Evolutionary conservation across 208 protist genomes (phyloP), one percentile per base, ranked within the genome.

Genomic region (Leishmania lainsoni): DNA sequence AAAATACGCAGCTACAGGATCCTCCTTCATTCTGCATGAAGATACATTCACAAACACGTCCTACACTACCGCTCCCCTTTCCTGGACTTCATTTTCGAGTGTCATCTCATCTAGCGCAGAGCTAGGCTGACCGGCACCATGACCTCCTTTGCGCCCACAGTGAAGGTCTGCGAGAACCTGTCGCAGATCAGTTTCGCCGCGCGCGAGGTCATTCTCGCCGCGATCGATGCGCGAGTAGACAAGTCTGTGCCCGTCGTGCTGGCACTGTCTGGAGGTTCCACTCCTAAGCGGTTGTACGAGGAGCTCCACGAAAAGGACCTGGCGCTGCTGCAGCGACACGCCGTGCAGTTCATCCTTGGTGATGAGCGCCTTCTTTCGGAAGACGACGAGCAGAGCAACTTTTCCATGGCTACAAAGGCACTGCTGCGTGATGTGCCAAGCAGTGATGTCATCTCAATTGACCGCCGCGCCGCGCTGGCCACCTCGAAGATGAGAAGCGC

Each of bases 211-310:
- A 94, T 94, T 26, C 72, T 91, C 17, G 78, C 81, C 16, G 76
- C 78, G 39, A 45, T 84, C 14, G n/a, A 69, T 4, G 78, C 42
- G 45, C 74, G 79, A 4, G 63, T 14, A 4, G 70, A 66, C 65
- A 73, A n/a, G 29, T 61, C 22, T 1, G 58, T 74, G 49, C 87
- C 84, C 0, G 63, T 90, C 45, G 91, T 90, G 4, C 61, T 95
- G 16, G 94, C 92, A 4, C 88, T 97, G 22, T 94, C 94, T 2
- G 94, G 94, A 16, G 94, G 94, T n/a, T 91, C 86, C 17, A 95
- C 94, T 0, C 94, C 94, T 29, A 88, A 87, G 81, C 76, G 69
- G 72, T 78, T 95, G 14, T 95, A 95, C 79, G 70, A 79, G 32
- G 32, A 69, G 65, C 73, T 97, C 42, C 89, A 91, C 49, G 78